Evolutionary conservation across 2,329 filamentous ascomycete species (phyloP).

Genomic region (Furcasterigmium furcatum): DNA sequence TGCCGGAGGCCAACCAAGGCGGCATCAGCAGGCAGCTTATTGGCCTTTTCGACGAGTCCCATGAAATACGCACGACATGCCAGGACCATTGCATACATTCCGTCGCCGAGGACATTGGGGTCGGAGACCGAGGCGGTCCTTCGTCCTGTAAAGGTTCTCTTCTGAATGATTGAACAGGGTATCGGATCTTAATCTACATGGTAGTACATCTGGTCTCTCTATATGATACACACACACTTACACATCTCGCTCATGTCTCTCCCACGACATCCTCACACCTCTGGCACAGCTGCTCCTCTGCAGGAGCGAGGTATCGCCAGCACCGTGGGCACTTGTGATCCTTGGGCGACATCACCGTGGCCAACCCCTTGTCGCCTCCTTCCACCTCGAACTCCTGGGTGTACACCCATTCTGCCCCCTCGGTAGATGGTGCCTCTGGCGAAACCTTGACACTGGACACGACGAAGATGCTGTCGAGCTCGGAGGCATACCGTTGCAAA

Average conservation of each 20-base stretch:
- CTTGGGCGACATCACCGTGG: conserved; percentile 45
- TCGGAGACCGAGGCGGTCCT: too few species aligned
- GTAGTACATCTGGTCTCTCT: background rate
- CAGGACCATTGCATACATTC: too few species aligned
- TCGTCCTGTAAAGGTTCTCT: too few species aligned
- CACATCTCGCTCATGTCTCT: background rate
- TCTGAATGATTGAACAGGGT: background rate
- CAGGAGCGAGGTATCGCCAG: conserved; percentile 80
- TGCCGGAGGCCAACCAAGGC: too few species aligned
- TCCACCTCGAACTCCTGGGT: conserved; percentile 37
- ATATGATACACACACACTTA: background rate
- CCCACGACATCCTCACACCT: conserved; percentile 68
- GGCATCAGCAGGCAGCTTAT: too few species aligned
- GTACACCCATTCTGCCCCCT: conserved; percentile 35
- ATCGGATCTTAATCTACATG: background rate
- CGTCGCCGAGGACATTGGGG: too few species aligned
- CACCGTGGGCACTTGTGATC: conserved; percentile 78
- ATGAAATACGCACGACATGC: too few species aligned
- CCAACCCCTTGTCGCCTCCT: conserved; percentile 27
- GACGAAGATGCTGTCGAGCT: conserved; percentile 65
- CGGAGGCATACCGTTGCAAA: conserved; percentile 38
- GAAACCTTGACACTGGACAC: conserved; percentile 61
- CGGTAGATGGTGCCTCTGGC: conserved; percentile 16
- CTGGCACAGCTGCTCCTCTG: conserved; percentile 63
- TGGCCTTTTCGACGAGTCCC: too few species aligned